Evolutionary conservation across 2,329 filamentous ascomycete species (phyloP).

Genomic region (Penicillium rolfsii): DNA sequence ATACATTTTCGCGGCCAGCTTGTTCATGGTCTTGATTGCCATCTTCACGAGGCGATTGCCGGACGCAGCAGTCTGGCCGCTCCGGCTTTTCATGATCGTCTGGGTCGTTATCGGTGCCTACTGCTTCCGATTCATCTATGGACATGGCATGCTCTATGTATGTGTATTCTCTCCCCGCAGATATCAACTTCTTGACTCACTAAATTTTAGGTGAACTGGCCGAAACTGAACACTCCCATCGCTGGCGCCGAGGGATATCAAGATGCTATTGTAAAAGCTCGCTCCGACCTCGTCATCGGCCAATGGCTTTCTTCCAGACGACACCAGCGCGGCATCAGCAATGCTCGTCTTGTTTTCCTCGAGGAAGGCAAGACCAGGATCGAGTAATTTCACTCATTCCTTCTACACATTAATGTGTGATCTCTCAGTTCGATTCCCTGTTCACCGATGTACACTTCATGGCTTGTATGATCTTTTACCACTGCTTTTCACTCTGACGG

Average conservation of each 20-base stretch:
- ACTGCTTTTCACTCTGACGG: constrained; percentile 7
- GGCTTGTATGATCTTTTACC: constrained; percentile 27
- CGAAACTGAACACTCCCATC: constrained; percentile 86
- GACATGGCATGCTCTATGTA: constrained; percentile 85
- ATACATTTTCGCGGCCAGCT: constrained; percentile 81
- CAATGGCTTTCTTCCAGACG: constrained; percentile 63
- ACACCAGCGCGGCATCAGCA: constrained; percentile 83
- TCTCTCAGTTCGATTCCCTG: neutral
- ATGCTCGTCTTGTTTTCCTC: constrained; percentile 77
- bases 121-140: constrained; percentile 75
- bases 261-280: constrained; percentile 79
- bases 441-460: constrained; percentile 21
- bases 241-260: constrained; percentile 87
- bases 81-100: constrained; percentile 79
- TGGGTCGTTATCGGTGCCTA: constrained; percentile 73
- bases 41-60: constrained; percentile 72
- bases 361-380: constrained; percentile 99
- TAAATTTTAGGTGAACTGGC: constrained; percentile 73
- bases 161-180: neutral
- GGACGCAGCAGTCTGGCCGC: constrained; percentile 74
- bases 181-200: neutral
- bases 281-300: constrained; percentile 81
- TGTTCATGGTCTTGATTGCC: constrained; percentile 80
- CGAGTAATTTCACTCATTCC: constrained; percentile 54
- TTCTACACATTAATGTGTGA: neutral